Percentiles rank a stretch among this genome's conserved stretches.
These are phyloP conservation scores for Cercospora sp. DNA, from an alignment of 2,329 filamentous ascomycete species.

Conservation along the genomic window DNA sequence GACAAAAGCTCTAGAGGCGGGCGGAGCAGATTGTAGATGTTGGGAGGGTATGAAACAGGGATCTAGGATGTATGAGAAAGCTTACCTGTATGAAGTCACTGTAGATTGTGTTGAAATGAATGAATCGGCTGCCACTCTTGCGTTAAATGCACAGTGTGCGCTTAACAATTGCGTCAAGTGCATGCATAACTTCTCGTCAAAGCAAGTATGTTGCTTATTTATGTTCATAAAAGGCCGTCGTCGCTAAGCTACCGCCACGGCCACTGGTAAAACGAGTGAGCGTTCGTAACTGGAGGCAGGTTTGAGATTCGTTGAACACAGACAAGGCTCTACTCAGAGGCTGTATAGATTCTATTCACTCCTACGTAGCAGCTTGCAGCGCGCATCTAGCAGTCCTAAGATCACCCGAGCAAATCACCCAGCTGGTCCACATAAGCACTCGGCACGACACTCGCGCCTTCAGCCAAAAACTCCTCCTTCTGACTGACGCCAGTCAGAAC, in stretches of 20 bases:
- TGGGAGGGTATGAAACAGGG: neutral
- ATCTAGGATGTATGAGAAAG: conserved; percentile 6
- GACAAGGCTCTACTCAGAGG: neutral
- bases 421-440: conserved; percentile 81
- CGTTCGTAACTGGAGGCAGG: neutral
- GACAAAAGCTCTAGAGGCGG: conserved; percentile 17
- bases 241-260: neutral
- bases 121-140: neutral
- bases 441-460: conserved; percentile 69
- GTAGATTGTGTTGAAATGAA: neutral
- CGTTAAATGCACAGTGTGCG: neutral
- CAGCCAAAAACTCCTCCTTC: conserved; percentile 77
- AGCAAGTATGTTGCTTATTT: no score
- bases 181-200: no score
- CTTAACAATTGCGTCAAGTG: neutral
- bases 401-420: conserved; percentile 63
- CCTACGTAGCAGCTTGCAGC: neutral
- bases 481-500: conserved; percentile 88
- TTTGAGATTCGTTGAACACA: neutral
- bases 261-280: neutral
- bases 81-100: neutral
- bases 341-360: neutral
- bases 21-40: conserved; percentile 11
- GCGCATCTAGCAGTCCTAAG: neutral
- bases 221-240: no score